Evolutionary conservation across 495 filamentous ascomycete genomes (phyloP).

Genomic region (Penicillium taxi): DNA sequence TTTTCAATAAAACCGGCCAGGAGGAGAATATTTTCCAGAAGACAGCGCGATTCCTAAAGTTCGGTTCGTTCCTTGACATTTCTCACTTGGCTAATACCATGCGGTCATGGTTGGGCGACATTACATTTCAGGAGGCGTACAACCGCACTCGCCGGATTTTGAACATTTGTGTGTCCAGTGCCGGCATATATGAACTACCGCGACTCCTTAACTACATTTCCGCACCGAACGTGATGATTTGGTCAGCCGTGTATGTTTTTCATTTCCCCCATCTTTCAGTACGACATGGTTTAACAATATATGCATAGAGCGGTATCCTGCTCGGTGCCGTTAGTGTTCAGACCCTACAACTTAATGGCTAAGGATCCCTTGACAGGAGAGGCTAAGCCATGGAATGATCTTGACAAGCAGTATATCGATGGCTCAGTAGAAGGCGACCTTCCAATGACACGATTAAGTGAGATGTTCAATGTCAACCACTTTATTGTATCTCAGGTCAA

Average conservation of each 20-base stretch:
- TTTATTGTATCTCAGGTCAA: conserved; percentile 97
- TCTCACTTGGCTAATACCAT: conserved; percentile 72
- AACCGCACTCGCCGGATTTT: conserved; percentile 82
- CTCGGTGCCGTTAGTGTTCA: conserved; percentile 83
- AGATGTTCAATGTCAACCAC: conserved; percentile 98
- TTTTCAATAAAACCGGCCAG: conserved; percentile 70
- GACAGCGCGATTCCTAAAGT: conserved; percentile 65
- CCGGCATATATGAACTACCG: conserved; percentile 78
- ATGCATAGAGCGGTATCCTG: conserved; percentile 68
- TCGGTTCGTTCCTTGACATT: conserved; percentile 78
- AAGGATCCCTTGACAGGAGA: conserved; percentile 78
- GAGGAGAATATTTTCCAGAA: conserved; percentile 61
- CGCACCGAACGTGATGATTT: conserved; percentile 87
- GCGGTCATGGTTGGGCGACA: conserved; percentile 68
- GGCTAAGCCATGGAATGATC: conserved; percentile 73
- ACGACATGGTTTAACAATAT: conserved; percentile 13
- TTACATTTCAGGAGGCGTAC: conserved; percentile 94
- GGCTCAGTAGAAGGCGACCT: conserved; percentile 92
- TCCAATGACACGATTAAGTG: conserved; percentile 81
- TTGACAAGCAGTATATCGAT: conserved; percentile 80
- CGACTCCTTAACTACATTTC: conserved; percentile 87
- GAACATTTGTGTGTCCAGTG: conserved; percentile 87
- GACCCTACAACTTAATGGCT: conserved; percentile 64
- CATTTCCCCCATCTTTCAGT: background rate
- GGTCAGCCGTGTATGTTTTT: conserved; percentile 79